These are phyloP conservation scores for Periconia digitata DNA, from an alignment of 2,329 filamentous ascomycete species.

Conservation along the genomic window DNA sequence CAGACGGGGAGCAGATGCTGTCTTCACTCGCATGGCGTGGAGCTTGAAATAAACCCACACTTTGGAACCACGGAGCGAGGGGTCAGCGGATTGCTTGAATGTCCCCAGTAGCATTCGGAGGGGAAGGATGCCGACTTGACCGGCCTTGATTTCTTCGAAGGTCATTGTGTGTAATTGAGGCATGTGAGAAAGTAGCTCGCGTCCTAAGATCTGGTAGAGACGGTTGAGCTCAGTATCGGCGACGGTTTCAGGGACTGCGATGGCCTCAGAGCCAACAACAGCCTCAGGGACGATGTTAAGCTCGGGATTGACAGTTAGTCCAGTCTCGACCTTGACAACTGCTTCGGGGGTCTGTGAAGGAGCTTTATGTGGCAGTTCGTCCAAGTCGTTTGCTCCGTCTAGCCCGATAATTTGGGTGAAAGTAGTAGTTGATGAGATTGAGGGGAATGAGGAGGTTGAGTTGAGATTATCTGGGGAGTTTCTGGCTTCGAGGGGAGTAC, in stretches of 20 bases:
- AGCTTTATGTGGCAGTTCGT: no score
- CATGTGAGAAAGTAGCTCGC: constrained; percentile 1
- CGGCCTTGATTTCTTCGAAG: constrained; percentile 2
- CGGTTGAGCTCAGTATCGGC: background rate
- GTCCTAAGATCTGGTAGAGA: background rate
- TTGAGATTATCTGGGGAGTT: background rate
- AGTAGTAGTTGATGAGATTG: background rate
- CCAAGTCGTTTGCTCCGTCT: no score
- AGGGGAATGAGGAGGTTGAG: background rate
- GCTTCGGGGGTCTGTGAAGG: no score
- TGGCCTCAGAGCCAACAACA: no score
- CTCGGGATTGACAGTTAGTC: background rate
- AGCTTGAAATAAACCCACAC: constrained; percentile 7
- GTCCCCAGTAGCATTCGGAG: constrained; percentile 6
- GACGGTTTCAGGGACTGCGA: no score
- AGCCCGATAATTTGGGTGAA: no score
- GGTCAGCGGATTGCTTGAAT: background rate
- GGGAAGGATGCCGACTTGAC: constrained; percentile 1
- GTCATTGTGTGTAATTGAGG: constrained; percentile 1
- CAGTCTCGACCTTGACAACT: no score
- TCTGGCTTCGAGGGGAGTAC: background rate
- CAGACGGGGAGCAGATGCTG: constrained; percentile 6
- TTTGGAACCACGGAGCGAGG: constrained; percentile 1
- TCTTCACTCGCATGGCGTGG: constrained; percentile 2
- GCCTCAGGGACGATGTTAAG: background rate